Conservation (phyloP, 352 stramenopile species). For the Globisporangium irregulare region DNA sequence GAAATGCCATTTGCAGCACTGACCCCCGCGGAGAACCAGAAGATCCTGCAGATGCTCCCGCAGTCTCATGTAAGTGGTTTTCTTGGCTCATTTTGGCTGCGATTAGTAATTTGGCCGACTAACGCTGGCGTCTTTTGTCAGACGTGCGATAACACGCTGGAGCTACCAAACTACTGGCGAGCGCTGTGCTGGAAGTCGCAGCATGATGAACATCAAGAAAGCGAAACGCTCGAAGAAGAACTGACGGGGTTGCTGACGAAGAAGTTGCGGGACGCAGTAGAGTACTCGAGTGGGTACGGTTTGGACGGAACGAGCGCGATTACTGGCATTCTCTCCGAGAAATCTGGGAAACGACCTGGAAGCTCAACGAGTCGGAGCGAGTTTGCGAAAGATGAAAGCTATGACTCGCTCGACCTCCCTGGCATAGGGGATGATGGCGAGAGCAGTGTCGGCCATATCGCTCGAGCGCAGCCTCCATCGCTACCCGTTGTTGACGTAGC, state of each 20-base stretch:
- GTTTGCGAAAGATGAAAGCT: conserved; percentile 45
- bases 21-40: conserved; percentile 38
- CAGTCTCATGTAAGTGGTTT: conserved; percentile 57
- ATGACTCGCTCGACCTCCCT: conserved; percentile 60
- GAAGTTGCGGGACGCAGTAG: conserved; percentile 49
- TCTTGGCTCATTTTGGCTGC: neutral
- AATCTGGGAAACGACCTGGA: conserved; percentile 2
- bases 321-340: conserved; percentile 21
- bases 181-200: conserved; percentile 52
- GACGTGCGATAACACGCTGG: conserved; percentile 76
- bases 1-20: conserved; percentile 66
- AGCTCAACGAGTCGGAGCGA: conserved; percentile 8
- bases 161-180: conserved; percentile 76
- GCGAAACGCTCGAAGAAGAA: conserved; percentile 34
- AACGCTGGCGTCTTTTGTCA: conserved; percentile 14
- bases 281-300: conserved; percentile 69
- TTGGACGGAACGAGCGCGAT: conserved; percentile 44
- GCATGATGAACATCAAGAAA: conserved; percentile 27
- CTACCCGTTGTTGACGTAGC: neutral
- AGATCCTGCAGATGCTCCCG: conserved; percentile 58
- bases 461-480: neutral
- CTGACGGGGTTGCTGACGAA: conserved; percentile 38
- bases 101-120: neutral
- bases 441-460: neutral
- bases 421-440: conserved; percentile 27